Percentiles rank a stretch among this genome's conserved stretches.
These are phyloP conservation scores for Myxozyma geophila DNA, from an alignment of 805 yeast genomes.

Conservation along the genomic window DNA sequence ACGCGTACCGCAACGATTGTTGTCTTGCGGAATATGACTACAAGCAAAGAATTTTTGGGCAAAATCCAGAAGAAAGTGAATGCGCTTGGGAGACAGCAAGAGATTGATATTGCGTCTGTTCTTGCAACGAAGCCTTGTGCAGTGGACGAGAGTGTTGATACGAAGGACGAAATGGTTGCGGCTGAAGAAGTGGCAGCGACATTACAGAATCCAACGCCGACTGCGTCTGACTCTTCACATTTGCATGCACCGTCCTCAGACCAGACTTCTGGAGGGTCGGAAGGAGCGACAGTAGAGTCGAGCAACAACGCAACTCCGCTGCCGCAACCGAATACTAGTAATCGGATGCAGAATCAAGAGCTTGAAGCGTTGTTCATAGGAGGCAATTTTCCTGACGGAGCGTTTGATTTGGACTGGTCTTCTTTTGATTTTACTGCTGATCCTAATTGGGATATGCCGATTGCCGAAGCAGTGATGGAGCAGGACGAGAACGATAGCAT, in stretches of 20 bases:
- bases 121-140: too few relatives aligned
- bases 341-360: constrained; percentile 7
- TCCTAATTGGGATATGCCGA: background rate
- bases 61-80: background rate
- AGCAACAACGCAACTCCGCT: background rate
- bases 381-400: constrained; percentile 1
- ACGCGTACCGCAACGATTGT: constrained; percentile 17
- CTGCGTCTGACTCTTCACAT: background rate
- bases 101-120: background rate
- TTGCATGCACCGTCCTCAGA: background rate
- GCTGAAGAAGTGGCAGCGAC: background rate
- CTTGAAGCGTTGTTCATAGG: constrained; percentile 12
- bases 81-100: background rate
- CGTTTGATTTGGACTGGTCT: constrained; percentile 7
- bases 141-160: background rate
- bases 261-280: background rate
- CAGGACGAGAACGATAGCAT: too few relatives aligned
- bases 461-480: too few relatives aligned
- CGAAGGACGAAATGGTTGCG: background rate
- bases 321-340: background rate
- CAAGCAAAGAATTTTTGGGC: background rate
- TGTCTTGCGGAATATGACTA: constrained; percentile 4
- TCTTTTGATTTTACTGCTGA: background rate
- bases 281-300: background rate
- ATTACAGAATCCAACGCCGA: background rate